Base-by-base conservation (phyloP, 2,329 filamentous ascomycete species). In the Cercospora sp. region DNA sequence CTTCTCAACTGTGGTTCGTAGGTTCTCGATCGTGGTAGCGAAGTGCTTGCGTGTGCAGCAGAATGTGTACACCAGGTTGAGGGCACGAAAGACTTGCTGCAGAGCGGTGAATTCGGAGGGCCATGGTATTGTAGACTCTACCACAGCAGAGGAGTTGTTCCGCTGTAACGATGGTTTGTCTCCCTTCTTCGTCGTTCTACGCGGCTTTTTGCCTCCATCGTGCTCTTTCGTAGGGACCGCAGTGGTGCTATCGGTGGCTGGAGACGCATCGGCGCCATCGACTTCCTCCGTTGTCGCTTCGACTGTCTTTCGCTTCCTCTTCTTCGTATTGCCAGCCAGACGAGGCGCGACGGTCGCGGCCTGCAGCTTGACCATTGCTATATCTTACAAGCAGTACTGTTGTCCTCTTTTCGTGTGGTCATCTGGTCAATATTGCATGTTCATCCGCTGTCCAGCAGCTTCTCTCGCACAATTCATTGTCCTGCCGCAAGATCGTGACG, bases 11-110 rank as follows among this genome's bases (percentile, higher is more conserved):
- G 94, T 87, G 8, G 88, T 87, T 73, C 90, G 93, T 58, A 99
- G 91, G 5, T 91, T 97, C 16, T 95, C 91, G 72, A 97, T 93
- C 0, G 94, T 97, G 0, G 95, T 98, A 0, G 92, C 89, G 30
- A 98, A 85, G 75, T 98, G 92, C 77, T 96, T 97, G 57, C 95
- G 89, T 1, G 94, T 94, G 77, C 90, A 95, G 81, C 93, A 96
- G 77, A 99, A 98, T 0, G 95, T 98, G 75, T 93, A 97, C 0
- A 98, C 93, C 1, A 98, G 82, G 74, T 97, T 99, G 68, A 99
- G 81, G 1, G 95, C 94, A 69, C 89, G 87, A 77, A 98, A 91
- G 0, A 90, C 91, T 77, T 90, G 89, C 28, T 90, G 88, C 8
- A 98, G 84, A 51, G 84, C 83, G 66, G 87, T 90, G 78, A 98